Base-by-base conservation (phyloP, 805 yeast species). In the Cyberlindnera maclurae region DNA sequence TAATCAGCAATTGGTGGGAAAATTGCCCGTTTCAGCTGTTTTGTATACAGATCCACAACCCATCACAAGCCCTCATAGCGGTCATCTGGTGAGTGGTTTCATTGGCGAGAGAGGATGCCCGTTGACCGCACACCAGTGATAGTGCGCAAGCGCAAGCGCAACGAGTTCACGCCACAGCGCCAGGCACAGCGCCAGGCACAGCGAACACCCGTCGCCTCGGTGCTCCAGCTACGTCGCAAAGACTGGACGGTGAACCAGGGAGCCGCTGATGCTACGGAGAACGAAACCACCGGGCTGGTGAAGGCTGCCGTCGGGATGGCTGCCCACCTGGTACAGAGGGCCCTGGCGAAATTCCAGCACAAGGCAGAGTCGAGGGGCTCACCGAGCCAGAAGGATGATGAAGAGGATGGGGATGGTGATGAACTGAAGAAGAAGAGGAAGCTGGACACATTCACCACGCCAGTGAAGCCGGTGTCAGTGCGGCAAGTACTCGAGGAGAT, bases 181-280 rank as follows among this genome's bases (percentile, higher is more conserved):
- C 31, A 28, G n/a, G 8, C 12, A 29, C 31, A 27, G 13, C n/a
- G n/a, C 11, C 29, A 27, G n/a, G n/a, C 12, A n/a, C n/a, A 27
- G 15, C 6, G 15, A 27, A 20, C 24, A 8, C 24, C 24, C 8
- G 24, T 20, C 8, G 24, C 8, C 24, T 20, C 24, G 24, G 24
- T 20, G 24, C 24, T 6, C 8, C 24, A 20, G 8, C 24, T 20
- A 8, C 24, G 24, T 20, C 24, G 24, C 24, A 13, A 32, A 18
- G 35, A 33, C 15, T 33, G 35, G 35, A 35, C 16, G 16, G 29
- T 10, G 28, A 33, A 16, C 11, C 13, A 10, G 4, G 37, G 31
- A 11, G 16, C 13, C 12, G 16, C 27, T 11, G 52, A 50, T 37
- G 50, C 54, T 11, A 41, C 54, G 9, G 34, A 36, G 24, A 40